These are phyloP conservation scores for Mycena rebaudengoi DNA, from an alignment of 768 basidiomycete species.

Conservation along the genomic window DNA sequence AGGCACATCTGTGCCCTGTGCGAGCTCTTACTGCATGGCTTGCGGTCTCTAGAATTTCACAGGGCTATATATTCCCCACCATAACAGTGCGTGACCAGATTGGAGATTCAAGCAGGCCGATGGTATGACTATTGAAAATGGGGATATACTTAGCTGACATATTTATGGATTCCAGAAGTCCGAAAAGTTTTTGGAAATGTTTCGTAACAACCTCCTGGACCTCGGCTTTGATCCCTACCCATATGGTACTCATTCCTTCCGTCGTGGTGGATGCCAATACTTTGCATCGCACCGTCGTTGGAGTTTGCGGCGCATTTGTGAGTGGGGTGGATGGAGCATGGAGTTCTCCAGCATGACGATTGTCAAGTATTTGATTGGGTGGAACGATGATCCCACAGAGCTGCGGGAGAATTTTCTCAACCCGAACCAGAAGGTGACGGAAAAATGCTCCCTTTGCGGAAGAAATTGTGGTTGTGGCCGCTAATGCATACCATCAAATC, in stretches of 20 bases:
- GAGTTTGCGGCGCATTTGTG: constrained; percentile 47
- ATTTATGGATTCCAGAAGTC: constrained; percentile 36
- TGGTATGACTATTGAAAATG: constrained; percentile 28
- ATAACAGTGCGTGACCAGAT: constrained; percentile 40
- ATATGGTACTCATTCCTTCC: constrained; percentile 53
- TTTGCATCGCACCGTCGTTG: constrained; percentile 42
- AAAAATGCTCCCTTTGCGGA: constrained; percentile 39
- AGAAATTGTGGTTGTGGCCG: constrained; percentile 38
- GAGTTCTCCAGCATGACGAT: constrained; percentile 50
- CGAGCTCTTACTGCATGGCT: constrained; percentile 44
- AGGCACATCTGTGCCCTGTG: constrained; percentile 45
- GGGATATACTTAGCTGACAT: neutral
- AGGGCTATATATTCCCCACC: constrained; percentile 44
- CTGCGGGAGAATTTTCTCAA: constrained; percentile 47
- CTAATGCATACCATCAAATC: no score
- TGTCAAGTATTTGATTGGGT: constrained; percentile 51
- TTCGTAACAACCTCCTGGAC: constrained; percentile 51
- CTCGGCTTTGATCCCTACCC: constrained; percentile 43
- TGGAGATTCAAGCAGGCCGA: constrained; percentile 25
- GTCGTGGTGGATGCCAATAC: constrained; percentile 50
- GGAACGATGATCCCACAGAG: constrained; percentile 46
- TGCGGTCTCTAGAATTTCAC: constrained; percentile 18
- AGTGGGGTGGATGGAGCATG: constrained; percentile 57
- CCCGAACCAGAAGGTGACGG: constrained; percentile 31
- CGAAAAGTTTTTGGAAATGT: constrained; percentile 46